Percentiles rank a stretch among this genome's conserved stretches.
Evolutionary conservation across 345 rosid genomes (phyloP).

Genomic region (Melaleuca alternifolia): DNA sequence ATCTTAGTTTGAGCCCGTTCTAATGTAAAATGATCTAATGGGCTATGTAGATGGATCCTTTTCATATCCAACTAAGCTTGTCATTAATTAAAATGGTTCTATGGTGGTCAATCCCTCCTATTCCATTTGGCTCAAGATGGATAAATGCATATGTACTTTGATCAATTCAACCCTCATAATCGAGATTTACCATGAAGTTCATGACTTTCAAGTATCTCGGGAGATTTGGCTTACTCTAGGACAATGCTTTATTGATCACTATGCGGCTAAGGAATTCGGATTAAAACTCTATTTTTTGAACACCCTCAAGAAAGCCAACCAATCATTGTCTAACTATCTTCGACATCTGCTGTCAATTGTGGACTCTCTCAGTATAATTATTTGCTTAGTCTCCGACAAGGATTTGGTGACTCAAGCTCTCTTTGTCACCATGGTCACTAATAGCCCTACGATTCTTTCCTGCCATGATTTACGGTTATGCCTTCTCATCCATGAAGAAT

Average conservation of each 20-base stretch:
- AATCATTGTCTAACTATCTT: not conserved
- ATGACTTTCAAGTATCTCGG: too few species aligned
- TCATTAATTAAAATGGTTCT: not conserved
- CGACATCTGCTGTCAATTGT: not conserved
- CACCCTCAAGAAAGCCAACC: not conserved
- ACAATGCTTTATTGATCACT: not conserved
- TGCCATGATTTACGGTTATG: too few species aligned
- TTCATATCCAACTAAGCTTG: too few species aligned
- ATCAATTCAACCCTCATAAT: not conserved
- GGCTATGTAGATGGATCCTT: not conserved
- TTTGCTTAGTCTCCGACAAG: not conserved
- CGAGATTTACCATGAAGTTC: not conserved
- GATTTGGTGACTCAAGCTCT: not conserved
- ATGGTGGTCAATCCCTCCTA: not conserved
- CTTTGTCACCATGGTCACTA: not conserved
- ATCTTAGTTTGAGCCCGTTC: not conserved
- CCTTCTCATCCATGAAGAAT: not conserved
- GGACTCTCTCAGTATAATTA: not conserved
- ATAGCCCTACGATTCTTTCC: not conserved
- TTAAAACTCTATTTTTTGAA: not conserved
- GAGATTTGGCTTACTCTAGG: not conserved
- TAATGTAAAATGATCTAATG: not conserved
- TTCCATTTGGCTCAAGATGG: not conserved
- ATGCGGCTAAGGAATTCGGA: not conserved
- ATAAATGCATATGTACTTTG: too few species aligned